These are phyloP conservation scores for Oryza meridionalis DNA, from an alignment of 176 grass and related monocot genomes.

Conservation along the genomic window DNA sequence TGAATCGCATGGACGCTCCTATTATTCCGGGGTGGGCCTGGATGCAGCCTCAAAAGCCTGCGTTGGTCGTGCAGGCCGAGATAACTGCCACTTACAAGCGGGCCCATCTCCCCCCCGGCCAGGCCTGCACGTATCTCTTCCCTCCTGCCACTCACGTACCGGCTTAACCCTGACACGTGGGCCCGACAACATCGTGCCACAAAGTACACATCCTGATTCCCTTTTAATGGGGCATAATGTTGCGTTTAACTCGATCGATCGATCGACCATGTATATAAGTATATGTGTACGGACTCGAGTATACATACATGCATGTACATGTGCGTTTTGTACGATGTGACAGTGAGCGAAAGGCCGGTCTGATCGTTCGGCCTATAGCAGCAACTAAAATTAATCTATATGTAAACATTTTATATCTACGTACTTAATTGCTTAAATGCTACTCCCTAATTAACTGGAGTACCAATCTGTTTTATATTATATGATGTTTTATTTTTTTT, in stretches of 20 bases:
- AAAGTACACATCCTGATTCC: neutral
- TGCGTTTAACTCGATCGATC: neutral
- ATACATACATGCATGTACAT: too few relatives aligned
- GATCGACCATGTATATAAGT: neutral
- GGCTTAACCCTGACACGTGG: neutral
- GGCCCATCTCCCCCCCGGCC: neutral
- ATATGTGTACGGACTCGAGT: neutral
- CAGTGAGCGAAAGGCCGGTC: too few relatives aligned
- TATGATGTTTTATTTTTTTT: too few relatives aligned
- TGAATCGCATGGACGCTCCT: slow-evolving; percentile 12
- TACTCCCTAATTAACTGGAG: too few relatives aligned
- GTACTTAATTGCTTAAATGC: too few relatives aligned
- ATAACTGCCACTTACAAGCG: neutral
- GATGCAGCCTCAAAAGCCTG: neutral
- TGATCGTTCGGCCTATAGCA: too few relatives aligned
- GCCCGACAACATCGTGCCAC: neutral
- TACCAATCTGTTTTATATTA: too few relatives aligned
- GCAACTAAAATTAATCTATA: too few relatives aligned
- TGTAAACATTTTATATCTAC: too few relatives aligned
- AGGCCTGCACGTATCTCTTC: neutral
- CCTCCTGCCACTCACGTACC: neutral
- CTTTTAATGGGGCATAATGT: neutral
- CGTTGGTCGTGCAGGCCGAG: neutral
- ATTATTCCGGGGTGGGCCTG: slow-evolving; percentile 1
- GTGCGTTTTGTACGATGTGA: too few relatives aligned